Conservation (phyloP, 139 green algal genomes). For the Coelastrella sp. region DNA sequence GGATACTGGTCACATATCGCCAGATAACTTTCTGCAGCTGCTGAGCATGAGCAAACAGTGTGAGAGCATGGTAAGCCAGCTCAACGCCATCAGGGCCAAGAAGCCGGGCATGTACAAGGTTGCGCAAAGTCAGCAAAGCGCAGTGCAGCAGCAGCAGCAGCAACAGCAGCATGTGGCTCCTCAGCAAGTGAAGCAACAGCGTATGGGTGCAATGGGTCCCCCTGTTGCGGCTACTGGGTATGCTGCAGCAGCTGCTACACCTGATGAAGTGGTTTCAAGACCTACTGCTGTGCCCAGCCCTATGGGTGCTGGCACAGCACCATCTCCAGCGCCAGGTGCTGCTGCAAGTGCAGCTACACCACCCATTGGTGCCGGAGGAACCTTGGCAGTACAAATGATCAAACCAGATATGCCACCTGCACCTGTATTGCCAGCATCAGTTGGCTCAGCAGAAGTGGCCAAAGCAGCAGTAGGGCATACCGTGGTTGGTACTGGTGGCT, state of each 20-base stretch:
- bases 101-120: background rate
- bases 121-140: background rate
- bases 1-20: background rate
- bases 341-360: conserved; percentile 8
- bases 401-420: conserved; percentile 37
- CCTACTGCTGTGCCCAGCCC: conserved; percentile 18
- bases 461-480: background rate
- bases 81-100: conserved; percentile 6
- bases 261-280: conserved; percentile 11
- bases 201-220: background rate
- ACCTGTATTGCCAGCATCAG: conserved; percentile 12
- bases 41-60: conserved; percentile 6
- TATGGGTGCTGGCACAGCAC: conserved; percentile 1
- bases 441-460: background rate
- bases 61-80: conserved; percentile 24
- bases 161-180: too few relatives aligned
- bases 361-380: conserved; percentile 1
- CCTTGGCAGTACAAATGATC: conserved; percentile 16
- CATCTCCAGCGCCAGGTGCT: conserved; percentile 4
- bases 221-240: background rate
- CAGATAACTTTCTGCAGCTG: conserved; percentile 9
- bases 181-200: conserved; percentile 8
- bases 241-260: conserved; percentile 1
- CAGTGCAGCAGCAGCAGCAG: conserved; percentile 21
- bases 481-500: background rate